A percentile compares a stretch with the other conserved stretches of the same genome.
These are phyloP conservation scores for Calonectria montana DNA, from an alignment of 2,329 filamentous ascomycete species.

Conservation along the genomic window DNA sequence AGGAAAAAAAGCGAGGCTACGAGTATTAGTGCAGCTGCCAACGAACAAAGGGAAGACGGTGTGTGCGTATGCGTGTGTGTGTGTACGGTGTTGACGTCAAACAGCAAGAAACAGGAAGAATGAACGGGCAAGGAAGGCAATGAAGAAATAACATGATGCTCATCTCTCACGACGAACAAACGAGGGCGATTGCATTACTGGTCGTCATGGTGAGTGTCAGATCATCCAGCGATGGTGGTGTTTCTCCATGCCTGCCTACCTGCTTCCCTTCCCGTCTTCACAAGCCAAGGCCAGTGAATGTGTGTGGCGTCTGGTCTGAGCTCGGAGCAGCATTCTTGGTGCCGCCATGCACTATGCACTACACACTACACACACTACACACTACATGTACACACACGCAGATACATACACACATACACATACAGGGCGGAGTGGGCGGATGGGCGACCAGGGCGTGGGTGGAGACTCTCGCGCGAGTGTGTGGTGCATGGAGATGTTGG, in stretches of 20 bases:
- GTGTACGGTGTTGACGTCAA: background rate
- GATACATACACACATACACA: too few species aligned
- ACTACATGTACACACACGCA: too few species aligned
- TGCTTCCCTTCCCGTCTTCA: background rate
- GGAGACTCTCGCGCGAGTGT: conserved; percentile 3
- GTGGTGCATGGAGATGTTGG: conserved; percentile 9
- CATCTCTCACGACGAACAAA: too few species aligned
- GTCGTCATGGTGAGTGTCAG: conserved; percentile 18
- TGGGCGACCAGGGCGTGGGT: background rate
- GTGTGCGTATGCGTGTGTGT: too few species aligned
- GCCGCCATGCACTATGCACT: background rate
- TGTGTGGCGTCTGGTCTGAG: conserved; percentile 16
- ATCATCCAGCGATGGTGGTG: background rate
- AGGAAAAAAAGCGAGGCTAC: background rate
- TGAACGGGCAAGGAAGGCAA: background rate
- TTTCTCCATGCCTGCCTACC: too few species aligned
- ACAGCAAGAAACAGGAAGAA: background rate
- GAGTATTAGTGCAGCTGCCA: background rate
- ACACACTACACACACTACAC: too few species aligned
- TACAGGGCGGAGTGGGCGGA: conserved; percentile 3
- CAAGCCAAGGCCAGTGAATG: background rate
- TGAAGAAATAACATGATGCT: background rate
- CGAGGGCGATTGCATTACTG: background rate
- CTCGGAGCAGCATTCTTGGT: conserved; percentile 13
- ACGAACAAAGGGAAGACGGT: background rate